phyloP scores from a whole-genome alignment of 2,329 filamentous ascomycete species.

The Dothistroma pini region DNA sequence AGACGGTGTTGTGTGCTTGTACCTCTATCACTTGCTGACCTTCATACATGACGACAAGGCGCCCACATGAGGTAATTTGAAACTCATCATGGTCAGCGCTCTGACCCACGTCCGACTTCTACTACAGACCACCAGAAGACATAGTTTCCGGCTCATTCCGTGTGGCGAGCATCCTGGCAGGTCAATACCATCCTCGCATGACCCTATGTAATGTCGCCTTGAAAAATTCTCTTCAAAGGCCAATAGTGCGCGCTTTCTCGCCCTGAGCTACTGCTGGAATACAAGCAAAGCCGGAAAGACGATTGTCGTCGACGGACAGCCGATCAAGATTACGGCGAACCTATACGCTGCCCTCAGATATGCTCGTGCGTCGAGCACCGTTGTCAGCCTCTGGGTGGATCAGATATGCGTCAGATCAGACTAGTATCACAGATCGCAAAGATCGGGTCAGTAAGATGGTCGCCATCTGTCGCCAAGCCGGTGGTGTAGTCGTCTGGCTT shows the following conservation, averaged over 20 bases:
- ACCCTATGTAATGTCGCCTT: constrained; percentile 17
- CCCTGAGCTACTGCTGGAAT: constrained; percentile 22
- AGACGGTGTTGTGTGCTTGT: neutral
- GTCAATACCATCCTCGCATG: constrained; percentile 13
- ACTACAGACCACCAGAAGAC: constrained; percentile 15
- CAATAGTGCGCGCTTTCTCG: constrained; percentile 14
- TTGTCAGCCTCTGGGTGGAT: constrained; percentile 19
- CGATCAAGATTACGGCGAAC: constrained; percentile 16
- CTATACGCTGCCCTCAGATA: constrained; percentile 19
- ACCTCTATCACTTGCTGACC: neutral
- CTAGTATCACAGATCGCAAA: constrained; percentile 18
- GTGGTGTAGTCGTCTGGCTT: constrained; percentile 21
- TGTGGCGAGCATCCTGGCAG: constrained; percentile 17
- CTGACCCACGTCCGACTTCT: constrained; percentile 18
- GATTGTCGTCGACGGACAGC: constrained; percentile 18
- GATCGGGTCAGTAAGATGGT: constrained; percentile 21
- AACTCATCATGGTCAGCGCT: constrained; percentile 14
- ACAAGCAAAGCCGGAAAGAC: constrained; percentile 7
- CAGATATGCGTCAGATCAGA: constrained; percentile 22
- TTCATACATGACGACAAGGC: constrained; percentile 14
- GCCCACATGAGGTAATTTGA: constrained; percentile 8
- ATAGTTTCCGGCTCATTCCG: constrained; percentile 16
- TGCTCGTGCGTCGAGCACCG: constrained; percentile 15
- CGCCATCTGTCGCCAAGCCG: constrained; percentile 16
- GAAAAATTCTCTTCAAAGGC: constrained; percentile 16